A percentile compares a stretch with the other conserved stretches of the same genome.
These are phyloP conservation scores for Stipa capillata DNA, from an alignment of 176 grass and related monocot species.

Conservation along the genomic window DNA sequence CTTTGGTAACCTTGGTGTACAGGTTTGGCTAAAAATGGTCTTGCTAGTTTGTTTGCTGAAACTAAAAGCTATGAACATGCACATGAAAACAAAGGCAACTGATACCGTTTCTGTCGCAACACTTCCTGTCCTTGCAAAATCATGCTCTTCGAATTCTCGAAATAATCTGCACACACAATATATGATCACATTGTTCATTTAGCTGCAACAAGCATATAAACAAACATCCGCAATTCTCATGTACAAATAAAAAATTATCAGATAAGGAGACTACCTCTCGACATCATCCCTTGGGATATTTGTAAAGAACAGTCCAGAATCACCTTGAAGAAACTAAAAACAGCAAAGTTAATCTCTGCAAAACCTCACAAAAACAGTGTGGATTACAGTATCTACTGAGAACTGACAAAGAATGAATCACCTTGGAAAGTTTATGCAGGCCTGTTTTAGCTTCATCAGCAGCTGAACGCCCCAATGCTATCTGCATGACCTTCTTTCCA, in stretches of 20 bases:
- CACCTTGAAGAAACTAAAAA: conserved; percentile 53
- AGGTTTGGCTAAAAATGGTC: background rate
- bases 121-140: too few relatives aligned
- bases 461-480: too few relatives aligned
- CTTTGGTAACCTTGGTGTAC: background rate
- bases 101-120: conserved; percentile 69
- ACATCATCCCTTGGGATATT: conserved; percentile 69
- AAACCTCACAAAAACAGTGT: background rate
- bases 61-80: background rate
- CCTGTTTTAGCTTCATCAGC: too few relatives aligned
- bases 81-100: background rate
- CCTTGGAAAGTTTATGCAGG: conserved; percentile 76
- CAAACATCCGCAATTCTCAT: background rate
- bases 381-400: background rate
- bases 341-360: background rate
- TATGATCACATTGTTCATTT: background rate
- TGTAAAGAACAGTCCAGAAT: conserved; percentile 65
- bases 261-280: conserved; percentile 38
- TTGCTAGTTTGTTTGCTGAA: background rate
- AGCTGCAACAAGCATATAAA: background rate
- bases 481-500: too few relatives aligned
- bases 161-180: conserved; percentile 39
- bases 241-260: background rate
- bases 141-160: conserved; percentile 58
- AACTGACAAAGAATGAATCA: background rate